phyloP scores from a whole-genome alignment of 768 basidiomycete species.

The Rhodotorula kratochvilovae region DNA sequence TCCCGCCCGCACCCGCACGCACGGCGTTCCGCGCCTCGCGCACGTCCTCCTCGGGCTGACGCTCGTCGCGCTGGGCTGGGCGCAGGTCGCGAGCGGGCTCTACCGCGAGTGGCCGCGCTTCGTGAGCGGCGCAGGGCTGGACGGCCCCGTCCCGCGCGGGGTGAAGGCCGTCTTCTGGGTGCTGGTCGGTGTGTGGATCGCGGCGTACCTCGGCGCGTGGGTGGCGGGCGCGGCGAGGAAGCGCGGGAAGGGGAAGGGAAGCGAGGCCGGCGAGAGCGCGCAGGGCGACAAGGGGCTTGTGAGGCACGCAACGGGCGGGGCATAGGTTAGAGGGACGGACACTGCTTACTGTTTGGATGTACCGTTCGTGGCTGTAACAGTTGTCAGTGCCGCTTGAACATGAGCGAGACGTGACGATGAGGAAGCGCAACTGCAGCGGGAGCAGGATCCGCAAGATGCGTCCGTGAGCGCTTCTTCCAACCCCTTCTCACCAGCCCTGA shows the following conservation, averaged over 20 bases:
- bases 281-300: neutral
- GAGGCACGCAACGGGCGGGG: neutral
- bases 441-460: too few species aligned
- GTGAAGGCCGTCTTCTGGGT: neutral
- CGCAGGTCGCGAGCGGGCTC: slow-evolving; percentile 1
- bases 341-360: neutral
- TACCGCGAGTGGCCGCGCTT: neutral
- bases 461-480: too few species aligned
- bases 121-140: neutral
- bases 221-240: neutral
- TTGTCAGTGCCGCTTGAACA: too few species aligned
- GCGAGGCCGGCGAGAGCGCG: neutral
- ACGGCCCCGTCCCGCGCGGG: neutral
- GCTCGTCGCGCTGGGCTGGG: slow-evolving; percentile 2
- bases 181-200: neutral
- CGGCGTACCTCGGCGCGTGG: slow-evolving; percentile 9
- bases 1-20: neutral
- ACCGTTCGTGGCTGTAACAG: neutral
- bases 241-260: neutral
- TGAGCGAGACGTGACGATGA: too few species aligned
- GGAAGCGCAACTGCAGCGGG: too few species aligned
- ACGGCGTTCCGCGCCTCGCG: neutral
- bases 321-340: neutral
- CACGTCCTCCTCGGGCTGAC: slow-evolving; percentile 9
- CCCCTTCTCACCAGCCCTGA: too few species aligned